Evolutionary conservation across 2,329 filamentous ascomycete species (phyloP), one percentile per base, ranked within the genome.

Genomic region (Dothidotthia symphoricarpi): DNA sequence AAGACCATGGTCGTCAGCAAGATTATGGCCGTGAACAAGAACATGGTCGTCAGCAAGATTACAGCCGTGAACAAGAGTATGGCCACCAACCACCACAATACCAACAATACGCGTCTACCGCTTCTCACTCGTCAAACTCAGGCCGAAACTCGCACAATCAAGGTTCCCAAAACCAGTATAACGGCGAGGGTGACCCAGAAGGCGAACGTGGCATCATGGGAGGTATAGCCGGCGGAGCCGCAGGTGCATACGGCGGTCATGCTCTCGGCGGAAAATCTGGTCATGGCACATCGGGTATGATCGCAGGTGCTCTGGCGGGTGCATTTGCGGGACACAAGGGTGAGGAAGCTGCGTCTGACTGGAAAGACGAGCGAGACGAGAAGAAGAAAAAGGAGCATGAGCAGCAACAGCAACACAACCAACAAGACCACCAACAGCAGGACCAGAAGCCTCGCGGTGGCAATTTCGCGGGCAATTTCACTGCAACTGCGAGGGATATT

Each of bases 121-220:
- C 52, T 4, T 28, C 41, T 15, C 54, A 55, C 26, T 54, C 50
- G 2, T 54, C 47, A 11, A 57, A 55, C 29, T 49, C 46, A 0
- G 51, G 49, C 15, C 51, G 54, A 28, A 54, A 55, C 33, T 55
- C 52, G 3, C 31, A 53, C 16, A 53, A 53, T 29, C 53, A 58
- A 33, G 51, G 51, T 8, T 34, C 53, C 25, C 48, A 57, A 15
- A 55, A 54, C 39, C 51, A 53, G 39, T 55, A 53, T 25, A 35
- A 33, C 4, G 51, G 51, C 12, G 40, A 48, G 22, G 51, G 51
- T 7, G 42, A 53, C 24, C 52, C 52, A 24, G 57, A 56, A 28
- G 43, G 49, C n/a, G 49, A 53, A 22, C 55, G 57, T 9, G 55
- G 55, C 7, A 42, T 60, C 31, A 56, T 59, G 49, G 57, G 57